Base-by-base conservation (phyloP, 345 rosid species). In the Hibiscus mutabilis region DNA sequence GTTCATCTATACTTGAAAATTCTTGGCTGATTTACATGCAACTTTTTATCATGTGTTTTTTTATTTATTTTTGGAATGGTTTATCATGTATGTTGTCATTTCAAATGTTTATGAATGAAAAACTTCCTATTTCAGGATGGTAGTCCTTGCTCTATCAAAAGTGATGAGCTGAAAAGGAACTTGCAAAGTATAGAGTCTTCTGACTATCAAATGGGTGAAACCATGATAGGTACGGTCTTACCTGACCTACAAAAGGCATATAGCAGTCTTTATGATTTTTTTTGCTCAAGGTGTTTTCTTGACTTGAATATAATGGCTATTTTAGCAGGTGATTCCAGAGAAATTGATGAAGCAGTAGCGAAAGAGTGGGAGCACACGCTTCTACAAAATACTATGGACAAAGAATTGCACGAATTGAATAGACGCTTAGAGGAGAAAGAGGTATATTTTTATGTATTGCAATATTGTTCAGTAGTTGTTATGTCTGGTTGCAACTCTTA, bases 331-430 rank as follows among this genome's bases (percentile, higher is more conserved):
- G 96, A 92, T 79, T 79, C 93, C 21, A 19, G 89, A 90, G 59
- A 78, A 82, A 22, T 42, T 84, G 87, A 78, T 83, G 97, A 95
- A 78, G 89, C 87, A 84, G 92, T 83, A 67, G 89, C 92, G 19
- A 95, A 92, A 76, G 98, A 92, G 78, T 92, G 99, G 98, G 99
- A 95, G 84, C 98, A 95, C 77, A 84, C 91, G n/a, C 87, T 92
- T 68, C 76, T 90, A 77, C 98, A 91, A 76, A 92, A 88, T 80
- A 88, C 92, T 25, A 80, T 95, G 96, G 98, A 95, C 81, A 87
- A 90, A 76, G 98, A 95, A 85, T 81, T 95, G 81, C 87, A 89
- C 70, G 98, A 95, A 75, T 77, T 95, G 72, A 92, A 95, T 76
- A 83, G 85, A 60, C 94, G 93, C 56, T 77, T 95, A 68, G 98